Conservation (phyloP, 345 rosid species). For the Erysimum cheiranthoides region DNA sequence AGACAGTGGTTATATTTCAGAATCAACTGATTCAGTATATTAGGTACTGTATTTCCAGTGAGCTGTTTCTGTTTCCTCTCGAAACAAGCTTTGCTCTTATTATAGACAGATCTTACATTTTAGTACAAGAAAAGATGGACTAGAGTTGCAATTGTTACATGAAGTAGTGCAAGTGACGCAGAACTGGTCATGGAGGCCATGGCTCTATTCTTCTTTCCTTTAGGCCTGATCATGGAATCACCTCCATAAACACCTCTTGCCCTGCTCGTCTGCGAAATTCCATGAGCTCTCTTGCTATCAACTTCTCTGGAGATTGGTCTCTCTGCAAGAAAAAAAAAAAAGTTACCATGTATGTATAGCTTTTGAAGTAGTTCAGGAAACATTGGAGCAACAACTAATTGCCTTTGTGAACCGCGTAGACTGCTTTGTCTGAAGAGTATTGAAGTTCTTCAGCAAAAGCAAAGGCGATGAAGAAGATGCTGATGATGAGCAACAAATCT, state of each 20-base stretch:
- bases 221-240: conserved; percentile 19
- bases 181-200: conserved; percentile 26
- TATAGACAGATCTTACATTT: neutral
- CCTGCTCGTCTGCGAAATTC: conserved; percentile 22
- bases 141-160: conserved; percentile 6
- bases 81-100: neutral
- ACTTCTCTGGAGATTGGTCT: neutral
- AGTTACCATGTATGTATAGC: conserved; percentile 4
- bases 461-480: conserved; percentile 26
- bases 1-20: neutral
- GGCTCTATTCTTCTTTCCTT: conserved; percentile 37
- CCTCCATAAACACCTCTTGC: conserved; percentile 40
- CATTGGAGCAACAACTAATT: neutral
- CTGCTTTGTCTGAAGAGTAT: conserved; percentile 6
- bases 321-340: conserved; percentile 20
- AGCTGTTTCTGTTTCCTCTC: neutral
- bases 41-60: neutral
- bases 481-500: conserved; percentile 17
- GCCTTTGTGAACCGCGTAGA: conserved; percentile 21
- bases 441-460: conserved; percentile 26
- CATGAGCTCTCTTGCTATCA: conserved; percentile 11
- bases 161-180: conserved; percentile 22
- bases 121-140: conserved; percentile 28
- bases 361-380: neutral
- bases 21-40: neutral